Evolutionary conservation across 768 basidiomycete genomes (phyloP), one percentile per base, ranked within the genome.

Genomic region (Leucocoprinus sp.): DNA sequence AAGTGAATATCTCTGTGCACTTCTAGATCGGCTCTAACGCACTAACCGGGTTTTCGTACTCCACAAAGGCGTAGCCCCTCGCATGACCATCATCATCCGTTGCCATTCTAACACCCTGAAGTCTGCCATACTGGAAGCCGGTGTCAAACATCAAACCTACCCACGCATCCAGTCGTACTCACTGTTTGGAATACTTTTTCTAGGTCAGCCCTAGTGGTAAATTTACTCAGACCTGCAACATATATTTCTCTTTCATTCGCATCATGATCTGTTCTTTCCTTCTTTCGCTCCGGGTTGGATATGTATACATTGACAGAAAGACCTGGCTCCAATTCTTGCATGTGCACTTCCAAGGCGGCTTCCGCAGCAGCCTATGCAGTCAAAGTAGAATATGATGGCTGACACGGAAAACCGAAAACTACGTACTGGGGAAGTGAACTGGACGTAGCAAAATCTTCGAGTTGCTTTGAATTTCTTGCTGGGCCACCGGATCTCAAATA

Each of bases 401-500:
- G 1, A 11, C 17, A 11, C 19, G 1, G n/a, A 26, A 36, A n/a
- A n/a, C n/a, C n/a, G 9, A 24, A 5, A 22, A 34, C n/a, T 6
- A 68, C 84, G 42, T 46, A 91, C 93, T 0, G 90, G 88, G 15
- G 80, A 80, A 1, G 82, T 83, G 58, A 78, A 97, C 51, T 98
- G 96, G 1, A 99, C 71, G 60, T 98, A 99, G 57, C 90, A 93
- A 62, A 99, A 98, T 34, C 96, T 75, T 27, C 96, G 70, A 2
- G 86, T 84, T 46, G 68, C 80, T 64, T 93, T 95, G 72, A 91
- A 93, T 59, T 96, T 96, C 59, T 93, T 93, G 64, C 91, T 93
- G 4, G 96, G 96, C 95, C 95, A 98, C 24, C 96, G 85, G 14
- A 92, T 86, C 52, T 98, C 93, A 50, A 98, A 88, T 43, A 99